Percentiles rank a stretch among this genome's conserved stretches.
Conservation (phyloP, 371 early-diverging fungal genomes). For the Fennellomyces sp. region DNA sequence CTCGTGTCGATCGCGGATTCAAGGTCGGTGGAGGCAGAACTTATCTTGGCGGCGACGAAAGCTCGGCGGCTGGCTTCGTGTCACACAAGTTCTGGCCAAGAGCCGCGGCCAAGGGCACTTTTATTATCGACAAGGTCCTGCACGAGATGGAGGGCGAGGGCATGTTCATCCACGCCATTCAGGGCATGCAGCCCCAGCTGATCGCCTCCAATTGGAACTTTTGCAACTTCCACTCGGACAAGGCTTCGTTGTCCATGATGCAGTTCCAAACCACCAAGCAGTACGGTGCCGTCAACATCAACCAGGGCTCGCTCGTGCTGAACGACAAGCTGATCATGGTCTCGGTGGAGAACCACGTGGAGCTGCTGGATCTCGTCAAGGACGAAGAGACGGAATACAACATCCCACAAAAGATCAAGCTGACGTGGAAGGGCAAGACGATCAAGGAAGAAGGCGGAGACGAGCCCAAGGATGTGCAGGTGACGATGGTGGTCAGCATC, state of each 20-base stretch:
- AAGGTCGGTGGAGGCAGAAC: slow-evolving; percentile 83
- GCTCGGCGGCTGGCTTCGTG: slow-evolving; percentile 57
- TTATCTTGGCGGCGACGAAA: slow-evolving; percentile 64
- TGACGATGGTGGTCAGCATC: slow-evolving; percentile 62
- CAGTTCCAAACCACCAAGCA: slow-evolving; percentile 83
- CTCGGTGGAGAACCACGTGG: slow-evolving; percentile 71
- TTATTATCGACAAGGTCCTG: slow-evolving; percentile 69
- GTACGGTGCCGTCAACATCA: slow-evolving; percentile 69
- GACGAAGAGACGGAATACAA: slow-evolving; percentile 81
- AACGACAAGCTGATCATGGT: slow-evolving; percentile 72
- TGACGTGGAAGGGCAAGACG: slow-evolving; percentile 79
- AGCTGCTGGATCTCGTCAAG: slow-evolving; percentile 49
- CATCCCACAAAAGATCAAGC: slow-evolving; percentile 72
- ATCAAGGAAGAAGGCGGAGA: slow-evolving; percentile 54
- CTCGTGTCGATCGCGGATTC: slow-evolving; percentile 70
- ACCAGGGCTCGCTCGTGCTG: slow-evolving; percentile 77
- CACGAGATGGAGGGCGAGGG: slow-evolving; percentile 73
- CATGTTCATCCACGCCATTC: slow-evolving; percentile 83
- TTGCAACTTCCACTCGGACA: slow-evolving; percentile 65
- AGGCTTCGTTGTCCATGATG: slow-evolving; percentile 73
- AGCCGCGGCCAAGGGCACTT: slow-evolving; percentile 71
- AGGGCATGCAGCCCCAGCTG: slow-evolving; percentile 85
- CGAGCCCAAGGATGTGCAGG: slow-evolving; percentile 58
- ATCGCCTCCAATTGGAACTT: slow-evolving; percentile 89
- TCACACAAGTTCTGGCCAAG: slow-evolving; percentile 85